A percentile compares a stretch with the other conserved stretches of the same genome.
These are phyloP conservation scores for Talaromyces sp. DNA, from an alignment of 2,329 filamentous ascomycete genomes.

Conservation along the genomic window DNA sequence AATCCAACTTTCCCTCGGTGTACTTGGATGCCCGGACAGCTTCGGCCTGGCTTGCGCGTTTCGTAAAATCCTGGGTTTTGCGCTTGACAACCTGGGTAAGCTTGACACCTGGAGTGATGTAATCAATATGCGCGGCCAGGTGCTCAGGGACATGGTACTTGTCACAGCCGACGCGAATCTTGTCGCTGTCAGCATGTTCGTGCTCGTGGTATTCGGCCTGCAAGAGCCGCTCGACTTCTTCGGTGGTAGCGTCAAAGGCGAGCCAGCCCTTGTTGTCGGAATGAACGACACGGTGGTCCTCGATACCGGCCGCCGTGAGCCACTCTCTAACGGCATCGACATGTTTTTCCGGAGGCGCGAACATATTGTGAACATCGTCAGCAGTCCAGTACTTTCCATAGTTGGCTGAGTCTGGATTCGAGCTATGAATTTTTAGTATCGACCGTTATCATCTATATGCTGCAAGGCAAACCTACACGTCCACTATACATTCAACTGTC, in stretches of 20 bases:
- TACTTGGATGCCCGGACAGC: constrained; percentile 2
- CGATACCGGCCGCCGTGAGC: constrained; percentile 16
- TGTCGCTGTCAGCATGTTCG: constrained; percentile 16
- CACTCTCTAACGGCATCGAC: constrained; percentile 19
- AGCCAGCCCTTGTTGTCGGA: constrained; percentile 28
- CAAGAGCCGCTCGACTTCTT: constrained; percentile 20
- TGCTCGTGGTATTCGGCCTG: constrained; percentile 21
- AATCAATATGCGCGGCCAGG: constrained; percentile 7
- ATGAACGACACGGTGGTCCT: constrained; percentile 18
- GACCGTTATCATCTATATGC: background rate
- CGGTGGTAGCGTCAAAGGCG: constrained; percentile 22
- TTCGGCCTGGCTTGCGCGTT: constrained; percentile 1
- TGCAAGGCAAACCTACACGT: constrained; percentile 4
- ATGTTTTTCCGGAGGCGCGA: constrained; percentile 21
- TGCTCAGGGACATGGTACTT: constrained; percentile 12
- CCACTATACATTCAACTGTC: background rate
- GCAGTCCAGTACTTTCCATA: constrained; percentile 10
- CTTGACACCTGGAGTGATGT: constrained; percentile 11
- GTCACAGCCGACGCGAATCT: constrained; percentile 11
- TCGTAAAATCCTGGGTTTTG: background rate
- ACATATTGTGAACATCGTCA: constrained; percentile 15
- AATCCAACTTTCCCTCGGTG: background rate
- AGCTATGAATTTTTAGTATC: background rate
- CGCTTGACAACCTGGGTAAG: constrained; percentile 11
- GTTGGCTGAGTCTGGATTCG: constrained; percentile 5